Evolutionary conservation across 176 grass and related monocot genomes (phyloP).

Genomic region (Cenchrus purpureus): DNA sequence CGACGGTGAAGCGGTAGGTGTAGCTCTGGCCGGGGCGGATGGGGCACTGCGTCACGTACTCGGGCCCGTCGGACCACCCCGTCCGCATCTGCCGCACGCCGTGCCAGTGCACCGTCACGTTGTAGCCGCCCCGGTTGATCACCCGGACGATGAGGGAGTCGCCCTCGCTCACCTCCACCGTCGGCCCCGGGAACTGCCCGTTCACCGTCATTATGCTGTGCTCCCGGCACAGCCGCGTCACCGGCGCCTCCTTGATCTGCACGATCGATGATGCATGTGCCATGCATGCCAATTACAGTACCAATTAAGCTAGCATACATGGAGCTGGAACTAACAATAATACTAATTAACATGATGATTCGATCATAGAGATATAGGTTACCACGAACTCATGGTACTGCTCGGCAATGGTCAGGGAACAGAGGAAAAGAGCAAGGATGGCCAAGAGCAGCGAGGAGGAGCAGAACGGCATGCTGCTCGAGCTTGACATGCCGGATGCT

Average conservation of each 20-base stretch:
- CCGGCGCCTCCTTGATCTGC: conserved; percentile 68
- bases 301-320: too few relatives aligned
- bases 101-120: conserved; percentile 81
- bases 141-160: conserved; percentile 64
- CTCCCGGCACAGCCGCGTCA: conserved; percentile 79
- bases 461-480: neutral
- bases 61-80: conserved; percentile 88
- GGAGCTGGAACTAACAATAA: too few relatives aligned
- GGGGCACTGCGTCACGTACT: conserved; percentile 96
- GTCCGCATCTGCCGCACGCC: conserved; percentile 86
- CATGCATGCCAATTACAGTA: too few relatives aligned
- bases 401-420: conserved; percentile 30
- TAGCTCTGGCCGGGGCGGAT: conserved; percentile 70
- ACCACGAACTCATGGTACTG: conserved; percentile 85
- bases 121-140: conserved; percentile 67
- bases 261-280: too few relatives aligned
- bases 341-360: too few relatives aligned
- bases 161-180: conserved; percentile 70
- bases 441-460: neutral
- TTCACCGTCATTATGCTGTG: conserved; percentile 72
- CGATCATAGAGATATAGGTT: neutral
- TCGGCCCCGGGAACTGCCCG: conserved; percentile 82
- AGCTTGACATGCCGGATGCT: conserved; percentile 17
- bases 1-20: conserved; percentile 82
- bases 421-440: neutral